Percentiles rank a stretch among this genome's conserved stretches.
Evolutionary conservation across 2,329 filamentous ascomycete genomes (phyloP).

Genomic region (Verticillium longisporum): DNA sequence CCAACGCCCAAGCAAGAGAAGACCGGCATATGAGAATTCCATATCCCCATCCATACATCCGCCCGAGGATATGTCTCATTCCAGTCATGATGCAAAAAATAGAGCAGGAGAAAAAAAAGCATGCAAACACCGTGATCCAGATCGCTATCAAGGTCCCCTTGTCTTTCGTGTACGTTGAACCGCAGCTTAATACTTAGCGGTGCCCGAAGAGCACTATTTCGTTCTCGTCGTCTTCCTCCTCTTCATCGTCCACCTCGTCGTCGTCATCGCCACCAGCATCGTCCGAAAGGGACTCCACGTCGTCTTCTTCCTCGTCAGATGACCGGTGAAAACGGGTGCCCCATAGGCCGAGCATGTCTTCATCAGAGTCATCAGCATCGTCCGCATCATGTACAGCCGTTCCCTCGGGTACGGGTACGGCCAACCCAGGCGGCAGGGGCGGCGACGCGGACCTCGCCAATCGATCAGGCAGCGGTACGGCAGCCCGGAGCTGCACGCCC

Average conservation of each 20-base stretch:
- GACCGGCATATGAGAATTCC: neutral
- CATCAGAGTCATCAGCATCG: slow-evolving; percentile 33
- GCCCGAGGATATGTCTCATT: neutral
- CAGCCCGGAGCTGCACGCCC: slow-evolving; percentile 12
- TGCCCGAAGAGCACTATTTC: slow-evolving; percentile 45
- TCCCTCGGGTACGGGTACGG: slow-evolving; percentile 5
- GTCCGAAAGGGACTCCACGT: slow-evolving; percentile 33
- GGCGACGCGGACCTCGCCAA: slow-evolving; percentile 20
- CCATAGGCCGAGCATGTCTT: slow-evolving; percentile 45
- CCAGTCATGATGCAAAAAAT: neutral
- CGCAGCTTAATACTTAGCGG: slow-evolving; percentile 22
- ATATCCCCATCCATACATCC: neutral
- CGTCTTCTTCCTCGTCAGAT: slow-evolving; percentile 19
- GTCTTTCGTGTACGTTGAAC: neutral
- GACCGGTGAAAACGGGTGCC: slow-evolving; percentile 27
- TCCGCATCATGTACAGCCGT: slow-evolving; percentile 16
- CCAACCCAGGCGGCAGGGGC: slow-evolving; percentile 3
- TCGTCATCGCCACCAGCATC: slow-evolving; percentile 33
- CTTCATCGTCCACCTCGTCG: slow-evolving; percentile 41
- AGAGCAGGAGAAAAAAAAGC: neutral
- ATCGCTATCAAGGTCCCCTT: neutral
- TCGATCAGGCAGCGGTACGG: slow-evolving; percentile 27
- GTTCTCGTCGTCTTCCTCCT: slow-evolving; percentile 42
- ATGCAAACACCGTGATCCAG: neutral
- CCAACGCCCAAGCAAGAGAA: neutral